These are phyloP conservation scores for Daldinia grandis DNA, from an alignment of 495 filamentous ascomycete species.

Conservation along the genomic window DNA sequence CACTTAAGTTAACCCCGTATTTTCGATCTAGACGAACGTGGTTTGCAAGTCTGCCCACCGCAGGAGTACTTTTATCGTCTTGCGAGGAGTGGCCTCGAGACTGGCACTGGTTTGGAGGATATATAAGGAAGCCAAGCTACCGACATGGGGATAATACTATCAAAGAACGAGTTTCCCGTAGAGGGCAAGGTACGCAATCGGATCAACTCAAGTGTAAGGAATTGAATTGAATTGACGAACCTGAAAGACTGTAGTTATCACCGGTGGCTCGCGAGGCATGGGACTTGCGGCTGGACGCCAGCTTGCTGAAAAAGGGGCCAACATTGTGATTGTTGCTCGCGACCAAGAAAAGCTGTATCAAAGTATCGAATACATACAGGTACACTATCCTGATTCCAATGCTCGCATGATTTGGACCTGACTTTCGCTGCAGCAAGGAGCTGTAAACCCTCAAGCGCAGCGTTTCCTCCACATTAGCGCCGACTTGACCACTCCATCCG, in stretches of 20 bases:
- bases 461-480: constrained; percentile 77
- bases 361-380: constrained; percentile 68
- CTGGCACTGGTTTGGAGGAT: too few relatives aligned
- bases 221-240: neutral
- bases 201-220: too few relatives aligned
- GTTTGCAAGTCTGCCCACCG: too few relatives aligned
- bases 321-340: constrained; percentile 78
- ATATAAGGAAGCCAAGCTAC: too few relatives aligned
- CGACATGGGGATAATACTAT: too few relatives aligned
- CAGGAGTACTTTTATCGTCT: too few relatives aligned
- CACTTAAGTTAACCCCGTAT: too few relatives aligned
- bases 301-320: constrained; percentile 79
- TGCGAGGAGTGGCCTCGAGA: too few relatives aligned
- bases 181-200: constrained; percentile 8
- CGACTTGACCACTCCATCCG: constrained; percentile 69
- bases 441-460: constrained; percentile 64
- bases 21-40: too few relatives aligned
- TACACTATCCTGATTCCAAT: constrained; percentile 37
- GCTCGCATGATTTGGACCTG: neutral
- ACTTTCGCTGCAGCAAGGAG: constrained; percentile 49
- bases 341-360: constrained; percentile 68
- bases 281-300: constrained; percentile 72
- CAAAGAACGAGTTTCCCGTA: constrained; percentile 2
- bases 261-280: constrained; percentile 86
- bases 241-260: constrained; percentile 73